Evolutionary conservation across 2,329 filamentous ascomycete genomes (phyloP).

Genomic region (Ampelomyces quisqualis): DNA sequence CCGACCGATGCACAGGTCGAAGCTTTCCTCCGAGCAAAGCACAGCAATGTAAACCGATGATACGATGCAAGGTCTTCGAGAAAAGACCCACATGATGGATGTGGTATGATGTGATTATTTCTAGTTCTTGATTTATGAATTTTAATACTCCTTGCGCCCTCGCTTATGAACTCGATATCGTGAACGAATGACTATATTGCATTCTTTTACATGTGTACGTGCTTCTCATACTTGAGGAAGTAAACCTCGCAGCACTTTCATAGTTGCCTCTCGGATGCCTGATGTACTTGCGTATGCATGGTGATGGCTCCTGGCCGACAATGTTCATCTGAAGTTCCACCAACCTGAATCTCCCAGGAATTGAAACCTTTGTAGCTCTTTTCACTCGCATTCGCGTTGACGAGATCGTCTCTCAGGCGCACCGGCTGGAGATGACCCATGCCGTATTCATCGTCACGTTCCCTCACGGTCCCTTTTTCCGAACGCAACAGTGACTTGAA

Average conservation of each 20-base stretch:
- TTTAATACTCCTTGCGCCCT: neutral
- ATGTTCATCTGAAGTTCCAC: conserved; percentile 33
- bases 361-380: conserved; percentile 29
- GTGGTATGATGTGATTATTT: neutral
- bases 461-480: conserved; percentile 17
- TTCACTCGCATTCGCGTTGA: conserved; percentile 16
- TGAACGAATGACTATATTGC: neutral
- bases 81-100: neutral
- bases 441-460: conserved; percentile 25
- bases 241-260: neutral
- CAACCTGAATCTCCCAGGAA: conserved; percentile 32
- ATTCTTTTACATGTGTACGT: neutral
- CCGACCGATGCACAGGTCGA: conserved; percentile 23
- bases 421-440: conserved; percentile 28
- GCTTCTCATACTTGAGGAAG: neutral
- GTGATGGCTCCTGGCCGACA: conserved; percentile 24
- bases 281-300: conserved; percentile 27
- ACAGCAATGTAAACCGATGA: conserved; percentile 11
- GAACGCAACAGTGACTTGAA: conserved; percentile 28
- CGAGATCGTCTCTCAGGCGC: conserved; percentile 30
- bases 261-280: conserved; percentile 18
- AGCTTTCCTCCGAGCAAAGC: conserved; percentile 23
- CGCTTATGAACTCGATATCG: conserved; percentile 6
- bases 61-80: too few species aligned
- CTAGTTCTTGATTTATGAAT: conserved; percentile 1